Evolutionary conservation across 2,329 filamentous ascomycete genomes (phyloP).

Genomic region (Gliomastix tumulicola): DNA sequence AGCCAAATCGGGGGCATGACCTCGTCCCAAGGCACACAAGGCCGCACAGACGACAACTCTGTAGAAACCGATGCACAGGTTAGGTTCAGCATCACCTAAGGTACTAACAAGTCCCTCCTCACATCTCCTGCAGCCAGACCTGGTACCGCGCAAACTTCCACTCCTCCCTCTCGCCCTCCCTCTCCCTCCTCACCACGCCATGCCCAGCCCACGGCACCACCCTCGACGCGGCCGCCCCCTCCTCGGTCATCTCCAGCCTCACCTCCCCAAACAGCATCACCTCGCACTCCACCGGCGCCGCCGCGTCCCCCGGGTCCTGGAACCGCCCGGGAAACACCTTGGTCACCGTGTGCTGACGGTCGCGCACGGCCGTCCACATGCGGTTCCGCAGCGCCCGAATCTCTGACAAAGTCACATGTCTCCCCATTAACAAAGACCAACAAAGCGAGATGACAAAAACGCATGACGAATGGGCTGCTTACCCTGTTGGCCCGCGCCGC

Average conservation of each 20-base stretch:
- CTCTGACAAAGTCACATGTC: no score
- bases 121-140: conserved; percentile 25
- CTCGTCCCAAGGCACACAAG: no score
- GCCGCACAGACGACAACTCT: no score
- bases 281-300: conserved; percentile 16
- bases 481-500: conserved; percentile 28
- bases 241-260: conserved; percentile 12
- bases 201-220: conserved; percentile 22
- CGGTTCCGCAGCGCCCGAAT: conserved; percentile 28
- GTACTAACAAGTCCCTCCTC: no score
- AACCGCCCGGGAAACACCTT: conserved; percentile 35
- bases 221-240: conserved; percentile 15
- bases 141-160: conserved; percentile 25
- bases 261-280: conserved; percentile 23
- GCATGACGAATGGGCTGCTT: conserved; percentile 2
- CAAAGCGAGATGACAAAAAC: not conserved
- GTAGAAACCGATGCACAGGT: no score
- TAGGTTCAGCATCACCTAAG: no score
- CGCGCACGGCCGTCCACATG: conserved; percentile 35
- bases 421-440: not conserved
- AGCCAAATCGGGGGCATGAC: no score
- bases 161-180: conserved; percentile 11
- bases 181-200: conserved; percentile 16
- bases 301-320: conserved; percentile 7
- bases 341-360: conserved; percentile 29